Conservation (phyloP, 2,329 filamentous ascomycete species). For the Colletotrichum sp. region DNA sequence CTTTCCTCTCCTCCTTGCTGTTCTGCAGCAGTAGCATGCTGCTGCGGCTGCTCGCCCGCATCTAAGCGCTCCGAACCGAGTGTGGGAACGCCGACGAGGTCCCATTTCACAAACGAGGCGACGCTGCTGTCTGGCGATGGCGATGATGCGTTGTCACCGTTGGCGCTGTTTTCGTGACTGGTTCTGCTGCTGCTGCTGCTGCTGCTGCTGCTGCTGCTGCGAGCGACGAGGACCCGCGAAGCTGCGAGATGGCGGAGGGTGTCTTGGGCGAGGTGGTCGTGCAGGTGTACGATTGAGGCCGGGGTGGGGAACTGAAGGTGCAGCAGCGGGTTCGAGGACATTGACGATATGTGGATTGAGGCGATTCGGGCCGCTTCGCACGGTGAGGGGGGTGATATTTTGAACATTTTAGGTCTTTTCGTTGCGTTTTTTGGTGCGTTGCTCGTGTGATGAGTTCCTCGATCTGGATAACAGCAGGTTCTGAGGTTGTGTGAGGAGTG, state of each 20-base stretch:
- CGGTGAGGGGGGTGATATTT: not conserved
- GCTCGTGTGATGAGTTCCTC: not conserved
- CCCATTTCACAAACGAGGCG: constrained; percentile 3
- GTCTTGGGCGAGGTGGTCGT: constrained; percentile 33
- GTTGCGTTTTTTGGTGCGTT: not conserved
- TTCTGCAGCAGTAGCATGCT: not conserved
- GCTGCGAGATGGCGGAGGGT: constrained; percentile 32
- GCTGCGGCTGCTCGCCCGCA: not conserved
- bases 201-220: constrained; percentile 6
- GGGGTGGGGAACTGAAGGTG: constrained; percentile 44
- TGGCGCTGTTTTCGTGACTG: not conserved
- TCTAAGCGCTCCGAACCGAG: constrained; percentile 4
- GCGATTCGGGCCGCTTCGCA: constrained; percentile 28
- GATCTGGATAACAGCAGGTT: not conserved
- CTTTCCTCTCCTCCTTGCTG: not conserved
- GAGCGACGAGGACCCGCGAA: constrained; percentile 37
- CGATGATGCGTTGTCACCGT: not conserved
- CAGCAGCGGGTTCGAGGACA: constrained; percentile 42
- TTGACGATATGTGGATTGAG: constrained; percentile 41
- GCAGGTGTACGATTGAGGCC: constrained; percentile 32
- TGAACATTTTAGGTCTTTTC: not conserved
- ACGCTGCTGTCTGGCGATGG: not conserved
- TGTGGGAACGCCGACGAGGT: constrained; percentile 19
- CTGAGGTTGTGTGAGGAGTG: not conserved
- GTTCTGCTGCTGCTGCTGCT: not conserved